Base-by-base conservation (phyloP, 2,329 filamentous ascomycete species). In the Botrytis elliptica region DNA sequence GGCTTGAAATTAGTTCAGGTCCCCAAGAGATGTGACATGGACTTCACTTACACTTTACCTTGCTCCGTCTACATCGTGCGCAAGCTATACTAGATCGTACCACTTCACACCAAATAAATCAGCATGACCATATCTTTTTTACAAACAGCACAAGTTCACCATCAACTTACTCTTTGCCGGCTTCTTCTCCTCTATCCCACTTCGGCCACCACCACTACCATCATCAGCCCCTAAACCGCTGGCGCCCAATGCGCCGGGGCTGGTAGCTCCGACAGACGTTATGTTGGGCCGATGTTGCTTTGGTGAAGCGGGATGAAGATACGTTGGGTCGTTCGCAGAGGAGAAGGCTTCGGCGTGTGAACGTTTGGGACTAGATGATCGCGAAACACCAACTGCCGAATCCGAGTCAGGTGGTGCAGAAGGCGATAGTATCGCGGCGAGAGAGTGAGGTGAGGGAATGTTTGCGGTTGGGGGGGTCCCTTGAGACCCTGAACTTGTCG, bases 1-100 rank as follows among this genome's bases (percentile, higher is more conserved):
- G 10, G 55, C 29, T 10, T 55, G 33, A 22, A 25, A 40, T 69
- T 70, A 73, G 64, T 59, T 20, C 25, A 20, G 14, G 40, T 9
- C 25, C 59, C 36, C 12, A n/a, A 38, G n/a, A 3, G 16, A 36
- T 18, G n/a, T 29, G 9, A 29, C 38, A 29, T 40, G 33, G 25
- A 14, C 8, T 36, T 14, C 38, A 79, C 78, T 93, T 90, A 84
- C 93, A 97, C 83, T 95, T 95, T 81, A 95, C 93, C 83, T 96
- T 97, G 81, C 92, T 94, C 79, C 89, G 89, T 74, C 93, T 88
- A 81, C 93, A 95, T 76, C 89, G 87, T 75, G 89, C 85, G 82
- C 93, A 96, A 66, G 93, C 93, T 80, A 95, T 93, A 79, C 91
- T 93, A 65, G 92, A 94, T 77, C 93, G 88, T 88, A 94, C 92